These are phyloP conservation scores for Coleophoma crateriformis DNA, from an alignment of 2,329 filamentous ascomycete genomes.

Conservation along the genomic window DNA sequence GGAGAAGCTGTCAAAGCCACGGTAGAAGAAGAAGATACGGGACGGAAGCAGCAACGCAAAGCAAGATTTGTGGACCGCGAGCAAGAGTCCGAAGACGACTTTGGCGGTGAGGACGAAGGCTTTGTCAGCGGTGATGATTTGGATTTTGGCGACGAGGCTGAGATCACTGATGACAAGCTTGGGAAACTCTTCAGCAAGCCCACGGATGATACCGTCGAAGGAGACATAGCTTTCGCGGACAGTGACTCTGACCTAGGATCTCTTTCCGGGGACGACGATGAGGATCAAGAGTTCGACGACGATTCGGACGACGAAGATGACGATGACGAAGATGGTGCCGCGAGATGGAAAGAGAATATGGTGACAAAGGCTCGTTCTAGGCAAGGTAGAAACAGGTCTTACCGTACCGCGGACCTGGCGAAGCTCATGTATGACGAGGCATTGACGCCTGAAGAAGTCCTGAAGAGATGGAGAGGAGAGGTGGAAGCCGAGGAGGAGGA, in stretches of 20 bases:
- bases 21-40: slow-evolving; percentile 50
- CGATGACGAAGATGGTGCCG: slow-evolving; percentile 65
- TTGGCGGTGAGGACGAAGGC: slow-evolving; percentile 47
- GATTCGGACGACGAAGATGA: slow-evolving; percentile 38
- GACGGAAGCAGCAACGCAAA: slow-evolving; percentile 53
- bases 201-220: slow-evolving; percentile 48
- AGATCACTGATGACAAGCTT: slow-evolving; percentile 54
- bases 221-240: slow-evolving; percentile 85
- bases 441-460: slow-evolving; percentile 67
- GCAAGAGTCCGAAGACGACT: slow-evolving; percentile 50
- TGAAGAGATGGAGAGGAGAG: slow-evolving; percentile 75
- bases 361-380: slow-evolving; percentile 66
- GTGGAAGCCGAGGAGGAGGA: slow-evolving; percentile 43
- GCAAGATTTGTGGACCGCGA: slow-evolving; percentile 55
- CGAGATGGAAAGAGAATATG: slow-evolving; percentile 88
- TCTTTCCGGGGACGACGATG: slow-evolving; percentile 54
- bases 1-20: slow-evolving; percentile 61
- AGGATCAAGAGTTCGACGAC: slow-evolving; percentile 36
- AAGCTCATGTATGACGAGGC: slow-evolving; percentile 84
- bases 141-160: slow-evolving; percentile 46
- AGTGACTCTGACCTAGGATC: slow-evolving; percentile 96
- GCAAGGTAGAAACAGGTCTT: slow-evolving; percentile 65
- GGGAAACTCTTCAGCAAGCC: slow-evolving; percentile 55
- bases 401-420: slow-evolving; percentile 76
- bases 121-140: slow-evolving; percentile 21